Base-by-base conservation (phyloP, 805 yeast species). In the Kluyveromyces lactis region DNA sequence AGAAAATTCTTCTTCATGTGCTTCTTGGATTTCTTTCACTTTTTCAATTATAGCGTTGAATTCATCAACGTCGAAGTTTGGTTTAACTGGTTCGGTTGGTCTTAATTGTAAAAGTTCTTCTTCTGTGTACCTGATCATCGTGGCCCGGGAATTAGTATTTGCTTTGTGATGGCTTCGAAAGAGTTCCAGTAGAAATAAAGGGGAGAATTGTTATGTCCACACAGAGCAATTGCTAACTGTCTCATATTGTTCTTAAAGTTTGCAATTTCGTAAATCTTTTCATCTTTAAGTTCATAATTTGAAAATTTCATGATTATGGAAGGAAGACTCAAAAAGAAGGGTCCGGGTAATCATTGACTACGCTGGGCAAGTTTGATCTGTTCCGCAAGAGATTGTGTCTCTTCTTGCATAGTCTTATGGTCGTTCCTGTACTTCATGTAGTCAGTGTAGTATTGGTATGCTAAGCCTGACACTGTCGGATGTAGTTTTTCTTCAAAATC, bases 41-140 rank as follows among this genome's bases (percentile, higher is more conserved):
- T 73, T 74, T 49, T 78, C 86, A 47, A 82, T 73, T 63, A 81
- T 68, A 45, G 73, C 69, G 51, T 73, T 72, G 67, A 83, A 83
- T 38, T 77, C 78, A 26, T 67, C 72, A 52, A 81, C 71, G 49
- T 80, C 83, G 31, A 75, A 74, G 28, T 79, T 77, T 44, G 72
- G 75, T 31, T 87, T 79, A 38, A 73, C 67, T 46, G 71, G 64
- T 13, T 80, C 85, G 39, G 67, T 67, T 33, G 72, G 72, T 52
- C 77, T 75, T 55, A 69, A 67, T 41, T 68, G 72, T 30, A 76
- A 61, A 58, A 83, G 72, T 65, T 81, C 79, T 60, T 81, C 85
- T 58, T 78, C 81, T 32, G 86, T 78, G 66, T 81, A 83, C 60
- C 71, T 73, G 42, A 64, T 68, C 73, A 75, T 76, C 52, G 43